These are phyloP conservation scores for Solidago caesia DNA, from an alignment of 129 eudicot genomes.

Conservation along the genomic window DNA sequence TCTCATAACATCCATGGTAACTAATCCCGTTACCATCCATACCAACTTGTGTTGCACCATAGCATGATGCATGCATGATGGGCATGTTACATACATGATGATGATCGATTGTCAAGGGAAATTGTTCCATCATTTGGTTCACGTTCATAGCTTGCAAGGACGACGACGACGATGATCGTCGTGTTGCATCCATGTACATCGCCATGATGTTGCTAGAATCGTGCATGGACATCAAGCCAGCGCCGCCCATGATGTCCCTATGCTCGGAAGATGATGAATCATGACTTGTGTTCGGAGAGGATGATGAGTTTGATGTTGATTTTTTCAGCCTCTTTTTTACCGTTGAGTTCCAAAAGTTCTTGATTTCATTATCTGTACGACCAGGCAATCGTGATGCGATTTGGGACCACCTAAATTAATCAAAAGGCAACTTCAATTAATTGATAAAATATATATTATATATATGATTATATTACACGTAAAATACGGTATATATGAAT, in stretches of 20 bases:
- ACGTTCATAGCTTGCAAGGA: constrained; percentile 50
- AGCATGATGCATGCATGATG: constrained; percentile 33
- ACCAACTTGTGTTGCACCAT: constrained; percentile 41
- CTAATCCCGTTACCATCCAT: constrained; percentile 38
- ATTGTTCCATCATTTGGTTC: constrained; percentile 39
- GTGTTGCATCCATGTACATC: constrained; percentile 49
- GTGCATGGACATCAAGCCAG: constrained; percentile 32
- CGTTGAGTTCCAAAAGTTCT: constrained; percentile 84
- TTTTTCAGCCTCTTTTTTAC: constrained; percentile 72
- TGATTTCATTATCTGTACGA: constrained; percentile 83
- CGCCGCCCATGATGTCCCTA: constrained; percentile 31
- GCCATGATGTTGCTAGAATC: constrained; percentile 43
- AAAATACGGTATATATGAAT: constrained; percentile 34
- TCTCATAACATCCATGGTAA: constrained; percentile 39
- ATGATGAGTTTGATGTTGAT: constrained; percentile 45
- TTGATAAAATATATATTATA: neutral
- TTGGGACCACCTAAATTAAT: constrained; percentile 72
- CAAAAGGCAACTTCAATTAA: neutral
- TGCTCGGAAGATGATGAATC: constrained; percentile 49
- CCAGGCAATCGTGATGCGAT: constrained; percentile 89
- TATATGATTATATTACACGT: constrained; percentile 23
- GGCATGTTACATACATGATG: constrained; percentile 27
- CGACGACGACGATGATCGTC: constrained; percentile 50
- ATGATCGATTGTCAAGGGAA: constrained; percentile 19
- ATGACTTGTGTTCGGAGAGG: constrained; percentile 65